Evolutionary conservation across 140 eudicot species (phyloP).

Genomic region (Bidens hawaiensis): DNA sequence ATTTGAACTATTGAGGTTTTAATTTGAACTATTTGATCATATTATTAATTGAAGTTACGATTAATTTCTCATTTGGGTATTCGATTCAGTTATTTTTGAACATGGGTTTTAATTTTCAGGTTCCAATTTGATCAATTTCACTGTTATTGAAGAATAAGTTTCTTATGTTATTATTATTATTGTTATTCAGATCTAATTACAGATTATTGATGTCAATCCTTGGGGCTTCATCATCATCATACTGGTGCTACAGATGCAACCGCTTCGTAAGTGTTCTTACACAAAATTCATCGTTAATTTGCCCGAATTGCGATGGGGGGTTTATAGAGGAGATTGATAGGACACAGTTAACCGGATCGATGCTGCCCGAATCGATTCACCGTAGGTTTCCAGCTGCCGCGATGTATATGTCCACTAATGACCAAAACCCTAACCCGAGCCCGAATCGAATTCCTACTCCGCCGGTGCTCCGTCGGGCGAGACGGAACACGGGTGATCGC

Average conservation of each 20-base stretch:
- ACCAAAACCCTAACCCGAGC: neutral
- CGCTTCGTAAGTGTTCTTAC: constrained; percentile 24
- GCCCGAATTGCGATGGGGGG: constrained; percentile 45
- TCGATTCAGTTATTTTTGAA: neutral
- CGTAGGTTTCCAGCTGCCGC: constrained; percentile 71
- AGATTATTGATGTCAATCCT: constrained; percentile 27
- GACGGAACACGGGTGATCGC: constrained; percentile 64
- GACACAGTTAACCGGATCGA: constrained; percentile 27
- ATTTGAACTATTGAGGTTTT: too few relatives aligned
- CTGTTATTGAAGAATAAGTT: neutral
- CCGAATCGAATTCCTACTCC: constrained; percentile 29
- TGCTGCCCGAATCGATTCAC: constrained; percentile 44
- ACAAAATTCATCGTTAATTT: constrained; percentile 22
- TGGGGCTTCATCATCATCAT: constrained; percentile 28
- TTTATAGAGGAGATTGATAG: constrained; percentile 41
- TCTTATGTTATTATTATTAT: too few relatives aligned
- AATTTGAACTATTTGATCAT: too few relatives aligned
- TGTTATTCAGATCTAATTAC: neutral
- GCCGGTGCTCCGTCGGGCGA: constrained; percentile 46
- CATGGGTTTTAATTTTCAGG: neutral
- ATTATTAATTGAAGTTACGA: too few relatives aligned
- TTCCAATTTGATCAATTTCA: constrained; percentile 11
- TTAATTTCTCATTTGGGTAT: neutral
- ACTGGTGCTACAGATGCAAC: constrained; percentile 52
- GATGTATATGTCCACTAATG: constrained; percentile 32